These are phyloP conservation scores for Rhynchosporium agropyri DNA, from an alignment of 2,329 filamentous ascomycete genomes.

Conservation along the genomic window DNA sequence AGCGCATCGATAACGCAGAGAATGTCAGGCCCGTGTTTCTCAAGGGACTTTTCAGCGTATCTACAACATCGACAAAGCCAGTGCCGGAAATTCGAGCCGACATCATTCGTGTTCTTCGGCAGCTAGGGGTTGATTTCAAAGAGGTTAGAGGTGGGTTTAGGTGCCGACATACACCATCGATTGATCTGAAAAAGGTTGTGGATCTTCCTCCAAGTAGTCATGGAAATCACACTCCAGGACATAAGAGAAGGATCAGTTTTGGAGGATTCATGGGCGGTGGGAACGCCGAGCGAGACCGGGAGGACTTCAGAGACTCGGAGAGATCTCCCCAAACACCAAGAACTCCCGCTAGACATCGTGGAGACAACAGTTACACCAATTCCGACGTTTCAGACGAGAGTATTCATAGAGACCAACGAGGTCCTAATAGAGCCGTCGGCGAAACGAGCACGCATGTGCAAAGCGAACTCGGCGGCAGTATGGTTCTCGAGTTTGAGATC, in stretches of 20 bases:
- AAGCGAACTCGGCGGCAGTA: constrained; percentile 81
- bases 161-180: constrained; percentile 86
- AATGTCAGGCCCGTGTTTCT: constrained; percentile 92
- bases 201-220: constrained; percentile 61
- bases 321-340: constrained; percentile 53
- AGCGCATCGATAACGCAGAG: constrained; percentile 68
- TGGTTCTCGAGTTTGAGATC: constrained; percentile 90
- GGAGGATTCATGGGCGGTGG: constrained; percentile 62
- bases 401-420: constrained; percentile 56
- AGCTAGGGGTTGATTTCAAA: constrained; percentile 85
- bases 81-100: constrained; percentile 83
- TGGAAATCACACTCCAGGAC: constrained; percentile 54
- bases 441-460: constrained; percentile 93
- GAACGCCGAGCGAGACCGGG: constrained; percentile 62
- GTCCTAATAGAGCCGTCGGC: constrained; percentile 65
- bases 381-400: constrained; percentile 86
- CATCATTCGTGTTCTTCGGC: constrained; percentile 84
- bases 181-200: constrained; percentile 75
- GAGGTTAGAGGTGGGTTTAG: constrained; percentile 94
- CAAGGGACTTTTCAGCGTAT: constrained; percentile 96
- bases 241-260: constrained; percentile 82
- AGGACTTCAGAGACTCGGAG: constrained; percentile 69
- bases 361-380: constrained; percentile 77
- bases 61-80: constrained; percentile 91
- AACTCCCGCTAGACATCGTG: constrained; percentile 49